These are phyloP conservation scores for Coemansia sp. DNA, from an alignment of 192 early-diverging fungal genomes.

Conservation along the genomic window DNA sequence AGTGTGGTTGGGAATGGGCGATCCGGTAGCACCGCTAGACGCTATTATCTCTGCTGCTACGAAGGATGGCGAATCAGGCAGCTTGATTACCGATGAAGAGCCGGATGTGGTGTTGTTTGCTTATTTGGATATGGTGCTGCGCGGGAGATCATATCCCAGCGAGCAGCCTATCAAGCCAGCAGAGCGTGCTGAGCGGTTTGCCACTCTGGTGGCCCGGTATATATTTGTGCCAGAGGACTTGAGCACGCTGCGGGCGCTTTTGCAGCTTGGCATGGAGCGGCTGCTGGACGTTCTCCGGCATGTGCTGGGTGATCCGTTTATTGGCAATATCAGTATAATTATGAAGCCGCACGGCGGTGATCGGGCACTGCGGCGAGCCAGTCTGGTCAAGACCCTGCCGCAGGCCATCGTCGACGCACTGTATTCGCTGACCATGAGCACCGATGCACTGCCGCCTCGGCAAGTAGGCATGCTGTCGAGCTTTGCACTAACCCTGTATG, in stretches of 20 bases:
- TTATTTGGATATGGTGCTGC: slow-evolving; percentile 45
- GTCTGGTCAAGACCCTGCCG: slow-evolving; percentile 45
- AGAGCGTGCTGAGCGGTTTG: slow-evolving; percentile 35
- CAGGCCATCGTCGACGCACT: slow-evolving; percentile 45
- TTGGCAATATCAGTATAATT: slow-evolving; percentile 41
- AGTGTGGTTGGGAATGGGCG: slow-evolving; percentile 47
- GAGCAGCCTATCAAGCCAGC: slow-evolving; percentile 33
- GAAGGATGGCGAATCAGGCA: neutral
- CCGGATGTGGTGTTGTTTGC: slow-evolving; percentile 39
- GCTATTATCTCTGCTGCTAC: slow-evolving; percentile 22
- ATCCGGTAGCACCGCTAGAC: slow-evolving; percentile 35
- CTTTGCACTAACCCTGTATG: slow-evolving; percentile 43
- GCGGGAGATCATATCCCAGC: slow-evolving; percentile 42
- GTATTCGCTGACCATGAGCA: slow-evolving; percentile 15
- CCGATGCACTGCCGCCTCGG: slow-evolving; percentile 1
- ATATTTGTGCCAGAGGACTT: slow-evolving; percentile 31
- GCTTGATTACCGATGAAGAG: slow-evolving; percentile 19
- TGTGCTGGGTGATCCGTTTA: slow-evolving; percentile 38
- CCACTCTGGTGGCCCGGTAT: slow-evolving; percentile 29
- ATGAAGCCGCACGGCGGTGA: slow-evolving; percentile 32
- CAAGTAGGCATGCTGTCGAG: slow-evolving; percentile 41
- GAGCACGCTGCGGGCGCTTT: slow-evolving; percentile 26
- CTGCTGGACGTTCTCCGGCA: slow-evolving; percentile 31
- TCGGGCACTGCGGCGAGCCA: slow-evolving; percentile 41
- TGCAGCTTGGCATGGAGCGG: slow-evolving; percentile 22